phyloP scores from a whole-genome alignment of 2,329 filamentous ascomycete genomes.

The Sarocladium oryzae region DNA sequence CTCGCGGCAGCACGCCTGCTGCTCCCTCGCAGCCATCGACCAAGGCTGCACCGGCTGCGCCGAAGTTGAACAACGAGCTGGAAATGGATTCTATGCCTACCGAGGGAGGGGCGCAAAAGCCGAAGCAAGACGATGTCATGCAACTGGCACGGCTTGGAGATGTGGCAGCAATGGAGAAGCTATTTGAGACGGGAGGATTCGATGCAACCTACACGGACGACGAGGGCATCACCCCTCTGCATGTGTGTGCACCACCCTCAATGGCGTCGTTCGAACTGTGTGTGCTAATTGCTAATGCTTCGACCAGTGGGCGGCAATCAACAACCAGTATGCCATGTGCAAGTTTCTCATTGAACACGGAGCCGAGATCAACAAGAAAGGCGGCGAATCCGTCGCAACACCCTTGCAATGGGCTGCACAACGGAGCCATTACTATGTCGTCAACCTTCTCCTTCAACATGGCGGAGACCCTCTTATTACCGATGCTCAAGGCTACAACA shows the following conservation, averaged over 20 bases:
- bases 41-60: conserved; percentile 46
- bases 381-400: conserved; percentile 90
- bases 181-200: conserved; percentile 77
- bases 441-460: conserved; percentile 83
- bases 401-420: conserved; percentile 96
- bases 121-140: conserved; percentile 74
- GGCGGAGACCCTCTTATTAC: conserved; percentile 89
- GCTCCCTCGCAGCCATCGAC: conserved; percentile 48
- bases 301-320: conserved; percentile 96
- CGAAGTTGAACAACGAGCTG: conserved; percentile 51
- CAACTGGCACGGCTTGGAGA: conserved; percentile 87
- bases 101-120: conserved; percentile 7
- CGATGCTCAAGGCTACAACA: conserved; percentile 96
- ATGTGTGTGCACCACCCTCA: conserved; percentile 54
- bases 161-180: conserved; percentile 75
- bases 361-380: conserved; percentile 90
- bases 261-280: conserved; percentile 11
- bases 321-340: conserved; percentile 96
- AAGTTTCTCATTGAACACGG: conserved; percentile 82
- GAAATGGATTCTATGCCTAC: conserved; percentile 46
- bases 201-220: conserved; percentile 80
- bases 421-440: conserved; percentile 92
- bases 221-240: conserved; percentile 90
- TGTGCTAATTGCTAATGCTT: conserved; percentile 14
- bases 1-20: conserved; percentile 30